Evolutionary conservation across 352 stramenopile species (phyloP), one percentile per base, ranked within the genome.

Genomic region (Phytophthora macrochlamydospora): DNA sequence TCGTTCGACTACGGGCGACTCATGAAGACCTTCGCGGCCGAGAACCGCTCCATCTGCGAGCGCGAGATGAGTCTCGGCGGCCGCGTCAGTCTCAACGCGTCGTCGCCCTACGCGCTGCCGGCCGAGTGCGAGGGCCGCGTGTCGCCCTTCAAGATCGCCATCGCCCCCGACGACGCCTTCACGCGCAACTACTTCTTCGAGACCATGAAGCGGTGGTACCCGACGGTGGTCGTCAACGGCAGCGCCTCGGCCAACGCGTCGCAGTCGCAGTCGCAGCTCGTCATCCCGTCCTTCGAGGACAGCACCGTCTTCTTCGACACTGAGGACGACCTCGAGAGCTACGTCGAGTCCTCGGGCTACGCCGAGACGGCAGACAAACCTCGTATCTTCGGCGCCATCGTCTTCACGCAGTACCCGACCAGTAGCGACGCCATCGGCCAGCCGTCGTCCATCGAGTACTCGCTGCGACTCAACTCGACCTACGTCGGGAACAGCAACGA

Each of bases 121-220:
- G 72, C 59, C 32, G 62, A 69, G 35, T 79, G 75, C 57, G 75
- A 85, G 56, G 51, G 50, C 12, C 70, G 78, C 48, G 77, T 87
- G 44, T 78, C 78, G 40, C 73, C 78, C 35, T 76, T 81, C 55
- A 87, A 85, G 54, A 76, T 76, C 51, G 78, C 78, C 9, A 72
- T 79, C 5, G 78, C 73, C 6, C 78, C 78, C 1, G 63, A 69
- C n/a, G 49, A 59, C 4, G 71, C 67, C 28, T 87, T 83, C 48
- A 85, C 78, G 35, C 62, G 63, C 28, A 59, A 73, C 8, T 87
- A 87, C 58, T 80, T 87, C 18, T 62, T 61, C 37, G 48, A 68
- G 38, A 68, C 68, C 9, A 65, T 83, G 49, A 65, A 57, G 28
- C n/a, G 51, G 24, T 87, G 78, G 78, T 78, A 87, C 24, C 76